A percentile compares a stretch with the other conserved stretches of the same genome.
Evolutionary conservation across 2,329 filamentous ascomycete genomes (phyloP).

Genomic region (Fusarium succisae): DNA sequence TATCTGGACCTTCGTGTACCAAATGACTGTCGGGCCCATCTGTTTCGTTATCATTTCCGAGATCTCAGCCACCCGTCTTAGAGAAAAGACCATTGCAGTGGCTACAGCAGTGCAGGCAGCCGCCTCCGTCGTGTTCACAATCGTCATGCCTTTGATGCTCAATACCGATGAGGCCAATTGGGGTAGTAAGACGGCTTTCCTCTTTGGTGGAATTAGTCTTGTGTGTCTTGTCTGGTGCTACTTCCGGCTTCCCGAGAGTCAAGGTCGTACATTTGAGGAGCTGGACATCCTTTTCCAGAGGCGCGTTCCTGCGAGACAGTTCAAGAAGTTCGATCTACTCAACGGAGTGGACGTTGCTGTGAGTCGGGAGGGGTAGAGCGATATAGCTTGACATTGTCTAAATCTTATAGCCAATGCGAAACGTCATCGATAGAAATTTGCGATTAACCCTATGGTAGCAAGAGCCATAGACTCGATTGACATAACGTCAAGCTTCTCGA

Average conservation of each 20-base stretch:
- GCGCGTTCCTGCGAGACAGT: conserved; percentile 43
- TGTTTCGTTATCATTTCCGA: conserved; percentile 55
- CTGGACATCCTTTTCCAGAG: conserved; percentile 48
- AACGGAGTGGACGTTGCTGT: not conserved
- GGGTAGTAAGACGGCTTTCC: conserved; percentile 48
- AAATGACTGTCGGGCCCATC: conserved; percentile 54
- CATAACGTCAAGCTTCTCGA: not conserved
- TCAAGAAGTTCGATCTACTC: conserved; percentile 42
- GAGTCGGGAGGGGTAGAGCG: not conserved
- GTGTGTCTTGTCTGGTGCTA: conserved; percentile 45
- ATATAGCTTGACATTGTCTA: rapidly evolving
- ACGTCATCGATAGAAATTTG: too few relatives aligned
- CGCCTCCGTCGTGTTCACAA: conserved; percentile 41
- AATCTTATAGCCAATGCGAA: not conserved
- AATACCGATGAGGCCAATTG: conserved; percentile 47
- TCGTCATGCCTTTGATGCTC: conserved; percentile 46
- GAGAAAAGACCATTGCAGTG: conserved; percentile 54
- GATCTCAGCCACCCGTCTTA: conserved; percentile 52
- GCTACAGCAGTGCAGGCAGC: conserved; percentile 46
- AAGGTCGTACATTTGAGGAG: conserved; percentile 46
- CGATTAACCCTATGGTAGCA: too few relatives aligned
- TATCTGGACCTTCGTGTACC: conserved; percentile 55
- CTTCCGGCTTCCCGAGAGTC: conserved; percentile 48
- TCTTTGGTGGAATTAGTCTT: conserved; percentile 41
- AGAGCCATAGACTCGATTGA: not conserved